Base-by-base conservation (phyloP, 1,284 basidiomycete species). In the Ganoderma resinaceum region DNA sequence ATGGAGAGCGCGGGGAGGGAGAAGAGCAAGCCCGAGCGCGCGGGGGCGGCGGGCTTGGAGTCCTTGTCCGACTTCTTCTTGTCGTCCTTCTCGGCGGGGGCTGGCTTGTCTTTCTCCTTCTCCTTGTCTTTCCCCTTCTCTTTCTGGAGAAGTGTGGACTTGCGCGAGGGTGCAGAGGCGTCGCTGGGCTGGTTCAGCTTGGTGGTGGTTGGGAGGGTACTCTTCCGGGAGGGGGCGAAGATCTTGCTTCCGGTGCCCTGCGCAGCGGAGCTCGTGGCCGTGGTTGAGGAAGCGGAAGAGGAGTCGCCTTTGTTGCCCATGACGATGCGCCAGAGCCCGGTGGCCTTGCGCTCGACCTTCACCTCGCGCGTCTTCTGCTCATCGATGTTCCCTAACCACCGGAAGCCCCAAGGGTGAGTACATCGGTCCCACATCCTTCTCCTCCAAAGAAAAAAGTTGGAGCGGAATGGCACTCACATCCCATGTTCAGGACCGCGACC, bases 401-500 rank as follows among this genome's bases (percentile, higher is more conserved):
- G n/a, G 18, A 70, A 70, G 20, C 62, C 58, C 14, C 20, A n/a
- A 8, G 3, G 11, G 37, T 23, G n/a, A 26, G 6, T 7, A 33
- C 2, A 2, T 53, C n/a, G 37, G 37, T 49, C 46, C 12, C 11
- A 4, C 46, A 26, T 23, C 1, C 23, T 23, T 49, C 7, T 26
- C n/a, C 12, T 18, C 59, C 46, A 14, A 20, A 63, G 18, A 29
- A 58, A 37, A 38, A 64, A 61, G 40, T n/a, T n/a, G 59, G 26
- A 8, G 4, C 18, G 23, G 26, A 16, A 38, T 67, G 61, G 29
- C 8, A 85, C 91, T 80, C 74, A 93, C 91, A 93, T 59, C 89
- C 89, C 88, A 92, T 91, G 76, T 87, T 92, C 67, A 82, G 78
- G 84, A 93, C 87, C 0, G 91, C 91, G 53, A 89, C 83, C 77